phyloP scores from a whole-genome alignment of 495 filamentous ascomycete species.

The Penicillium mononematosum region DNA sequence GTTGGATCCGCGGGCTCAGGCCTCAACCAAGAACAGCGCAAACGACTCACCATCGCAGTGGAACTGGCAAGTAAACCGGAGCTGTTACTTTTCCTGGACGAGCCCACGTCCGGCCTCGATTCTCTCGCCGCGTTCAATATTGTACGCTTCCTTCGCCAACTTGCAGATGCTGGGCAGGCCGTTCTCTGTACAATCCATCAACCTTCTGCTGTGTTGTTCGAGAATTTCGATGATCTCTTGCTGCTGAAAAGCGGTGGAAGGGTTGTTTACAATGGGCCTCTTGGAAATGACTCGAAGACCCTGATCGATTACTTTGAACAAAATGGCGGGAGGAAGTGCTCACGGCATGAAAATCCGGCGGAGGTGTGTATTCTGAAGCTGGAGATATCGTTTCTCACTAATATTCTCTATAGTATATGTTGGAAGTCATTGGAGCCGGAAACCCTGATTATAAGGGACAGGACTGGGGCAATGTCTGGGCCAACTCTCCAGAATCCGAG shows the following conservation, averaged over 20 bases:
- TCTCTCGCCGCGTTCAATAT: constrained; percentile 64
- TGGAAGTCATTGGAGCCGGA: constrained; percentile 64
- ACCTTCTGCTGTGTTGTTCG: constrained; percentile 69
- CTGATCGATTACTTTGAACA: constrained; percentile 63
- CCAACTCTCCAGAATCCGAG: constrained; percentile 44
- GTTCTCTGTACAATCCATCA: constrained; percentile 82
- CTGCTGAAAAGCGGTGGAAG: constrained; percentile 68
- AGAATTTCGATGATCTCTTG: constrained; percentile 71
- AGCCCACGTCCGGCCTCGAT: constrained; percentile 76
- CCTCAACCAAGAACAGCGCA: constrained; percentile 61
- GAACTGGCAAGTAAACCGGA: constrained; percentile 68
- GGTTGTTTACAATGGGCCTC: constrained; percentile 67
- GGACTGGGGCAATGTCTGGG: constrained; percentile 63
- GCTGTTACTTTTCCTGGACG: constrained; percentile 70
- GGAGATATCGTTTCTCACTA: neutral
- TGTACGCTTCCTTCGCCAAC: constrained; percentile 60
- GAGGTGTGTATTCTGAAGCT: constrained; percentile 38
- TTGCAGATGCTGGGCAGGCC: constrained; percentile 68
- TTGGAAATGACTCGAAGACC: constrained; percentile 52
- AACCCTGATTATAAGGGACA: constrained; percentile 61
- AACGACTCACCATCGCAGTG: constrained; percentile 65
- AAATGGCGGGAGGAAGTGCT: constrained; percentile 60
- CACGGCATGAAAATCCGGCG: constrained; percentile 58
- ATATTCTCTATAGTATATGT: constrained; percentile 51
- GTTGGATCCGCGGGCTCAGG: constrained; percentile 55